These are phyloP conservation scores for Fraxinus paxiana DNA, from an alignment of 305 asterid genomes.

Conservation along the genomic window DNA sequence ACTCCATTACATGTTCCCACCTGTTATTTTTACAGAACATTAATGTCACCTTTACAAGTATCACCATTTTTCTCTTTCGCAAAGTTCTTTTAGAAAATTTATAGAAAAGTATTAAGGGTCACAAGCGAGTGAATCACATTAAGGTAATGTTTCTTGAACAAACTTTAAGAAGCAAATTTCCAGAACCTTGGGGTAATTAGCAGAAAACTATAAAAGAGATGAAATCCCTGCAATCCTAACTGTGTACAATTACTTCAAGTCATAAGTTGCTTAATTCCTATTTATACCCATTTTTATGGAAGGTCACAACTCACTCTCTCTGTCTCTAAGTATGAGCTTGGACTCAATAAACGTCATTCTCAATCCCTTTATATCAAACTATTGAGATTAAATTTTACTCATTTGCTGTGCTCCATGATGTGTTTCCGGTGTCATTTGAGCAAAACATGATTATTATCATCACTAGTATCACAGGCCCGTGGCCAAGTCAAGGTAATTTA, in stretches of 20 bases:
- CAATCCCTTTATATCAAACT: neutral
- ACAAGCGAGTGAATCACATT: neutral
- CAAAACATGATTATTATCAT: neutral
- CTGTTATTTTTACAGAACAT: constrained; percentile 39
- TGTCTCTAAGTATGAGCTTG: neutral
- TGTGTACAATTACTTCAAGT: neutral
- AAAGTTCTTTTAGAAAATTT: neutral
- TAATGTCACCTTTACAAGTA: constrained; percentile 7
- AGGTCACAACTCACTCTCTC: neutral
- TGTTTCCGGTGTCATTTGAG: neutral
- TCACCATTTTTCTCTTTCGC: constrained; percentile 9
- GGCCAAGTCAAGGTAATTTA: neutral
- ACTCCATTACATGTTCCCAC: constrained; percentile 83
- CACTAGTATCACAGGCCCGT: neutral
- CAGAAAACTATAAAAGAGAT: neutral
- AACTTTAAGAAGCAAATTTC: neutral
- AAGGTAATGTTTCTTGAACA: neutral
- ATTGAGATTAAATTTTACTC: neutral
- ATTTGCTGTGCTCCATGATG: neutral
- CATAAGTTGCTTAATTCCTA: neutral
- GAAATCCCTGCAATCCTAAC: neutral
- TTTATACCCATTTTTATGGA: neutral
- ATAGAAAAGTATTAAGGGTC: neutral
- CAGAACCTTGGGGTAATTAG: neutral
- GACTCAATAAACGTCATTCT: neutral